Base-by-base conservation (phyloP, 2,329 filamentous ascomycete species). In the Achaetomium macrosporum region DNA sequence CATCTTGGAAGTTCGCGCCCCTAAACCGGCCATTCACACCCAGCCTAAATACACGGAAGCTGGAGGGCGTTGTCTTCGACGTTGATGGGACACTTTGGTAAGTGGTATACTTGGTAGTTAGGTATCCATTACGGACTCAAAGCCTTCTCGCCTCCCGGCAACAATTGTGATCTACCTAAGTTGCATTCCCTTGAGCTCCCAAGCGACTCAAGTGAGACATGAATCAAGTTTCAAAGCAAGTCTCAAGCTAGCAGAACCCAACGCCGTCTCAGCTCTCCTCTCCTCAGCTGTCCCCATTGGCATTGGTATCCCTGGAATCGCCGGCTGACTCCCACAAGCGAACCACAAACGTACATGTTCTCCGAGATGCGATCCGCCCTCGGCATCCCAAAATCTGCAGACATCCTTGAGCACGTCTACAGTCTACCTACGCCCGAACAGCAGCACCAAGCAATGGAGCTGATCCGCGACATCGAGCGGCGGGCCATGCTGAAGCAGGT, bases 331-430 rank as follows among this genome's bases (percentile, higher is more conserved):
- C 13, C 11, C 12, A 25, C 7, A 58, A 95, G 90, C 67, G 74
- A 91, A 53, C 92, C 92, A 0, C 92, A 97, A 71, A 93, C 87
- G 62, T 89, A 96, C 78, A 99, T 97, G 92, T 97, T 97, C 71
- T 69, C 72, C 17, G 79, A 95, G 65, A 97, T 99, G 92, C 85
- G 85, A 59, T 66, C 73, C 13, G 85, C 82, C 8, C 79, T 97
- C 15, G 76, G 75, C 46, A 96, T 97, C 61, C 68, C 81, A 57
- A 86, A 85, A 66, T 71, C 74, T 35, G 74, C 76, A 64, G 93
- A 99, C 70, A 97, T 99, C 66, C 84, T 99, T 40, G 85, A 90
- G 56, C 88, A 97, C 72, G 84, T 96, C 66, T 85, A 90, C 66
- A 71, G 76, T 2, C 83, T 97, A 0, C 83, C 90, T 0, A 75